Base-by-base conservation (phyloP, 768 basidiomycete species). In the Rhizopogon vinicolor region DNA sequence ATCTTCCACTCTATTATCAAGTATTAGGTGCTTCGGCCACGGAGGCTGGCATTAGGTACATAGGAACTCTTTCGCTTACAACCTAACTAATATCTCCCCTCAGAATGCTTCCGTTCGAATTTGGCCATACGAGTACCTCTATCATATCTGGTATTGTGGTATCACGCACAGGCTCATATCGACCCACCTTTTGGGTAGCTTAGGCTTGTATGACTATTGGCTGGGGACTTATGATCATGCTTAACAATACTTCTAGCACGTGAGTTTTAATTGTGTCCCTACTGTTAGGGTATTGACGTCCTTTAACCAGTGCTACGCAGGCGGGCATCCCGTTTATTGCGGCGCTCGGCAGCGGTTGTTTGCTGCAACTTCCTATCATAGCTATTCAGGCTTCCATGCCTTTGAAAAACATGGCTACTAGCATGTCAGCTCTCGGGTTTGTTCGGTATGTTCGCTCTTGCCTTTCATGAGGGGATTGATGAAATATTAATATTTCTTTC, bases 351-450 rank as follows among this genome's bases (percentile, higher is more conserved):
- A 63, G 83, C 13, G 89, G 89, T 1, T 79, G 75, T 59, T 66
- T 91, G 49, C 88, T 88, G 74, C 82, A 84, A 73, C 64, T 73
- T 5, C 89, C 89, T 0, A 69, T 91, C 7, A 83, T 91, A 50
- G 87, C 78, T 13, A 70, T 93, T 13, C 91, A 93, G 70, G 89
- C 90, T 1, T 86, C 91, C 1, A 94, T 94, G 91, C 92, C 92
- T 0, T 63, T 90, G 14, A 85, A 84, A 61, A 89, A 93, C 59
- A 91, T 93, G 89, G 89, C 91, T 2, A 91, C 91, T 2, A 84
- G 83, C 52, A 91, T 91, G 0, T 74, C 80, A 1, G 83, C 84
- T 0, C 87, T 86, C 63, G 80, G 81, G 19, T 86, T 93, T 63
- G 72, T 93, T 59, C 78, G 87, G 82, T 85, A 65, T 31, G 70